phyloP scores from a whole-genome alignment of 75 land plant species.

The Azolla pinnata region DNA sequence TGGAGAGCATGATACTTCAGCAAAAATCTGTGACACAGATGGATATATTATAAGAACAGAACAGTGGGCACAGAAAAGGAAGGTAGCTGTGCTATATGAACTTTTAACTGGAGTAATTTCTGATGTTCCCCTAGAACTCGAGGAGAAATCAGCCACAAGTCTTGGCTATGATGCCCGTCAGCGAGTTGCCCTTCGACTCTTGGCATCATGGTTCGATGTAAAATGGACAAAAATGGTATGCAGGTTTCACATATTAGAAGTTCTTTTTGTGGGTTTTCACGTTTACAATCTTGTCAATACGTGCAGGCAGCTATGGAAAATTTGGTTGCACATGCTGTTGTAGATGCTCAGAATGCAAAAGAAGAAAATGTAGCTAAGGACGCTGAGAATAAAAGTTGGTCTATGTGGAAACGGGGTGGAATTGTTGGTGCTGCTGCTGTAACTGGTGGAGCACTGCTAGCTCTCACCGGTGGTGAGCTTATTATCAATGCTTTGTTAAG shows the following conservation, averaged over 20 bases:
- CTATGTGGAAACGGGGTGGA: conserved; percentile 87
- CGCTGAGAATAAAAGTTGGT: conserved; percentile 39
- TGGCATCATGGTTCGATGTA: conserved; percentile 83
- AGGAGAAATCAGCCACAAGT: conserved; percentile 32
- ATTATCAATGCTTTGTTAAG: too few relatives aligned
- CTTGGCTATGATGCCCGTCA: conserved; percentile 94
- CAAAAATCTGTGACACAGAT: not conserved
- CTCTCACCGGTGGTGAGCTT: conserved; percentile 97
- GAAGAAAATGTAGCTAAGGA: conserved; percentile 31
- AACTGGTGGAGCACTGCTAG: conserved; percentile 90
- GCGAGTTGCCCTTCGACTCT: conserved; percentile 66
- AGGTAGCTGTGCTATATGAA: conserved; percentile 57
- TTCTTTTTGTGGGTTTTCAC: too few relatives aligned
- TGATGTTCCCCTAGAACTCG: conserved; percentile 36
- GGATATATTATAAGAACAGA: too few relatives aligned
- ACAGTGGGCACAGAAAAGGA: conserved; percentile 35
- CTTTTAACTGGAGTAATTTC: conserved; percentile 85
- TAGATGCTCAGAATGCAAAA: conserved; percentile 55
- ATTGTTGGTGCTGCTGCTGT: conserved; percentile 98
- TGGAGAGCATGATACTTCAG: not conserved
- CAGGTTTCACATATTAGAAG: too few relatives aligned
- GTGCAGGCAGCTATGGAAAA: conserved; percentile 93
- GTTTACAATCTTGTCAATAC: too few relatives aligned
- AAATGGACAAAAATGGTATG: conserved; percentile 85
- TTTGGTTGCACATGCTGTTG: conserved; percentile 85